Percentiles rank a stretch among this genome's conserved stretches.
Evolutionary conservation across 257 asterid species (phyloP).

Genomic region (Vinca minor): DNA sequence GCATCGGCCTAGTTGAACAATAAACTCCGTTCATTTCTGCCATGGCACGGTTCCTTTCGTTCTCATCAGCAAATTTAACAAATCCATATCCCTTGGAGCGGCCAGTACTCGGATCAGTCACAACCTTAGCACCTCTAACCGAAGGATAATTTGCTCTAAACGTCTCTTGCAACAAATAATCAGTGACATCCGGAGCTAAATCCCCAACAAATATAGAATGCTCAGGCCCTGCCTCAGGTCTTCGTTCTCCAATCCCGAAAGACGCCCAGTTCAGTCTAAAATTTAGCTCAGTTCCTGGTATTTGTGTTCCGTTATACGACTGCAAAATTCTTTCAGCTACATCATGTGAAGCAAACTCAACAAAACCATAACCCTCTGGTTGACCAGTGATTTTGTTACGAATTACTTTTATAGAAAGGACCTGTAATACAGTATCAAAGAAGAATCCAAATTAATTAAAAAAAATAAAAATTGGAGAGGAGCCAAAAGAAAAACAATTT

Average conservation of each 20-base stretch:
- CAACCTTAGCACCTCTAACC: slow-evolving; percentile 97
- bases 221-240: slow-evolving; percentile 78
- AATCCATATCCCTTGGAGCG: slow-evolving; percentile 98
- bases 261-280: slow-evolving; percentile 99
- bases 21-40: slow-evolving; percentile 91
- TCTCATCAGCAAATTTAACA: slow-evolving; percentile 93
- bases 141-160: slow-evolving; percentile 76
- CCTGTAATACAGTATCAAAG: slow-evolving; percentile 39
- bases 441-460: not conserved
- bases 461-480: too few relatives aligned
- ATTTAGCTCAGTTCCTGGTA: slow-evolving; percentile 88
- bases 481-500: not conserved
- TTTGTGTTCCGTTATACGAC: slow-evolving; percentile 80
- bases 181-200: slow-evolving; percentile 96
- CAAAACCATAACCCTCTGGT: slow-evolving; percentile 96
- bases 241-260: slow-evolving; percentile 82
- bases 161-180: slow-evolving; percentile 88
- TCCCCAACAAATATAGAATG: slow-evolving; percentile 98
- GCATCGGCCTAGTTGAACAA: slow-evolving; percentile 97
- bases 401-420: slow-evolving; percentile 79
- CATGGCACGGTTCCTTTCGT: slow-evolving; percentile 92
- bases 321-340: slow-evolving; percentile 82
- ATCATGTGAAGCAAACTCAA: slow-evolving; percentile 73
- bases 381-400: slow-evolving; percentile 85
- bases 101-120: slow-evolving; percentile 94